Conservation (phyloP, 352 stramenopile species). For the Globisporangium iwayamae region DNA sequence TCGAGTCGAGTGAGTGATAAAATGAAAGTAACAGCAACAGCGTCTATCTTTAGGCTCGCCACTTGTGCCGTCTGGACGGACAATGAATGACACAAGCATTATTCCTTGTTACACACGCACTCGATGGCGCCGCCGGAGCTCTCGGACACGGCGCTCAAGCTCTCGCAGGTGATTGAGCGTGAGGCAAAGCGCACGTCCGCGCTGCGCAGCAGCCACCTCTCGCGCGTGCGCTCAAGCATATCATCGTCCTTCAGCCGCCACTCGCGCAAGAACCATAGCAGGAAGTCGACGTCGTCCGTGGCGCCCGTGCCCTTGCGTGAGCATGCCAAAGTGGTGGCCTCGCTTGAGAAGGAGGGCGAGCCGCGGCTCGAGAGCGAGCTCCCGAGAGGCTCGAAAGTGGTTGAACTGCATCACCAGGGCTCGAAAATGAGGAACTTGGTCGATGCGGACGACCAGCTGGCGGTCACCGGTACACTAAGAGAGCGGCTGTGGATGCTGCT, state of each 20-base stretch:
- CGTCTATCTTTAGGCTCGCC: not conserved
- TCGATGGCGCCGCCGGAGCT: constrained; percentile 23
- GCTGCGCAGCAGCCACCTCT: constrained; percentile 20
- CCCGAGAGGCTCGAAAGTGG: constrained; percentile 3
- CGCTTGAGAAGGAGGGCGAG: not conserved
- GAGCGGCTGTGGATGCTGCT: constrained; percentile 46
- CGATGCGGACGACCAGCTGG: not conserved
- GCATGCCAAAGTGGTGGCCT: not conserved
- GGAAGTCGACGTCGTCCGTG: constrained; percentile 4
- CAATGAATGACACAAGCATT: not conserved
- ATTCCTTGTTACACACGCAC: not conserved
- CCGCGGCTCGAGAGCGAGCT: not conserved
- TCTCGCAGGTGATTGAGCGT: constrained; percentile 65
- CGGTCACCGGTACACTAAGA: not conserved
- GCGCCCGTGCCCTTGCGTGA: not conserved
- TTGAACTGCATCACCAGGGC: constrained; percentile 3
- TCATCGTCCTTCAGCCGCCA: constrained; percentile 28
- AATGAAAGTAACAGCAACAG: not conserved
- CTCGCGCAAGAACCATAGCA: constrained; percentile 7
- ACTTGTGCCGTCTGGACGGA: not conserved
- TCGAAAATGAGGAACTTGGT: not conserved
- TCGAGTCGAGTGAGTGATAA: not conserved
- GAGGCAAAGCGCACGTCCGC: constrained; percentile 45
- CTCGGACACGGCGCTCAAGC: constrained; percentile 53
- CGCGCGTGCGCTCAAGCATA: constrained; percentile 30